Percentiles rank a stretch among this genome's conserved stretches.
Conservation (phyloP, 148 eudicot species). For the Pouteria glomerata region DNA sequence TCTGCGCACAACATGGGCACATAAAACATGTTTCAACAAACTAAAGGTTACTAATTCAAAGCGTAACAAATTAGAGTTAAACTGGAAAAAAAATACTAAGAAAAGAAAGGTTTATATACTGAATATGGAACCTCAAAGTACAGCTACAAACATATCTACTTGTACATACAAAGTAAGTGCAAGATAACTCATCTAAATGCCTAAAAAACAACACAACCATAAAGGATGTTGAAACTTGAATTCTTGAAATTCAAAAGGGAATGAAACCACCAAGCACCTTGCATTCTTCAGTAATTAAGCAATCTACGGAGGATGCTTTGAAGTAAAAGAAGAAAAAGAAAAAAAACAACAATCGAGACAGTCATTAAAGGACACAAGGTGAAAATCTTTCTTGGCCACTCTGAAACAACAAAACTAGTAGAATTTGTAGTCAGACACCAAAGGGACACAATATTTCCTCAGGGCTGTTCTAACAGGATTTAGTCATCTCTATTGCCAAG, state of each 20-base stretch:
- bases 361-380: neutral
- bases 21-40: neutral
- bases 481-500: neutral
- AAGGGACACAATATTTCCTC: neutral
- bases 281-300: neutral
- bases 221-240: neutral
- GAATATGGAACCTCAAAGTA: neutral
- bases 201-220: neutral
- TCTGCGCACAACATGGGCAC: neutral
- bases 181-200: neutral
- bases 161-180: neutral
- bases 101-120: neutral
- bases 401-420: neutral
- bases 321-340: neutral
- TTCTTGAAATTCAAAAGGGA: neutral
- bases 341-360: neutral
- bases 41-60: neutral
- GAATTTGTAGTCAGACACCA: neutral
- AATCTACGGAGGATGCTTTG: neutral
- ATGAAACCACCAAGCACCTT: neutral
- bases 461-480: neutral
- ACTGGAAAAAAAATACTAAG: too few species aligned
- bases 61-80: neutral
- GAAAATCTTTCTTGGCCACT: neutral
- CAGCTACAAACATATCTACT: neutral